These are phyloP conservation scores for Eucalyptus urophylla DNA, from an alignment of 345 rosid genomes.

Conservation along the genomic window DNA sequence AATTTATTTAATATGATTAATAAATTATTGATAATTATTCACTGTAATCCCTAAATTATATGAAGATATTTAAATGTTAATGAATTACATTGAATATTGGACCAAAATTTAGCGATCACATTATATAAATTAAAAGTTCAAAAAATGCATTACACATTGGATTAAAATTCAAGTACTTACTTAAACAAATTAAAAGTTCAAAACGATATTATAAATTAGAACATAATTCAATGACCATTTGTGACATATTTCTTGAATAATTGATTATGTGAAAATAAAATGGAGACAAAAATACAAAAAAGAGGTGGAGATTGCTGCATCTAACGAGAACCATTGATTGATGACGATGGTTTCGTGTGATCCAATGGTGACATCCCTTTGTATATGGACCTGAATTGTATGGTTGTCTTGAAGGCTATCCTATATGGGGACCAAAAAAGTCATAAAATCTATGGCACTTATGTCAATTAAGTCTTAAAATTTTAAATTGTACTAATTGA, in stretches of 20 bases:
- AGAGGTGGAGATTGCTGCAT: neutral
- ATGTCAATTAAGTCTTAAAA: no score
- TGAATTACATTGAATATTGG: rapidly evolving
- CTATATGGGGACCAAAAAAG: neutral
- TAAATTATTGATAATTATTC: neutral
- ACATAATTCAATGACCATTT: neutral
- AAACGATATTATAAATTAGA: neutral
- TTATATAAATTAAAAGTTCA: neutral
- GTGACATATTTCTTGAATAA: neutral
- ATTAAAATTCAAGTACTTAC: no score
- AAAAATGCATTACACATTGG: rapidly evolving
- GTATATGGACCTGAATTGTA: neutral
- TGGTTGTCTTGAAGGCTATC: neutral
- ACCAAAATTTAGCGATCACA: rapidly evolving
- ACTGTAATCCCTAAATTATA: rapidly evolving
- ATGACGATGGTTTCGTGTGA: neutral
- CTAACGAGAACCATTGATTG: neutral
- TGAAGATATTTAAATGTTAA: neutral
- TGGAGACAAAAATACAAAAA: neutral
- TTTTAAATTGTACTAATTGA: no score
- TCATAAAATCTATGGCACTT: no score
- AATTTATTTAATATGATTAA: neutral
- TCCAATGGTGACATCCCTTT: neutral
- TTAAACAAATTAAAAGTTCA: neutral
- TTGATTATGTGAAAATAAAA: neutral